Evolutionary conservation across 2,329 filamentous ascomycete genomes (phyloP), one percentile per base, ranked within the genome.

Genomic region (Aspergillus aculeatus): DNA sequence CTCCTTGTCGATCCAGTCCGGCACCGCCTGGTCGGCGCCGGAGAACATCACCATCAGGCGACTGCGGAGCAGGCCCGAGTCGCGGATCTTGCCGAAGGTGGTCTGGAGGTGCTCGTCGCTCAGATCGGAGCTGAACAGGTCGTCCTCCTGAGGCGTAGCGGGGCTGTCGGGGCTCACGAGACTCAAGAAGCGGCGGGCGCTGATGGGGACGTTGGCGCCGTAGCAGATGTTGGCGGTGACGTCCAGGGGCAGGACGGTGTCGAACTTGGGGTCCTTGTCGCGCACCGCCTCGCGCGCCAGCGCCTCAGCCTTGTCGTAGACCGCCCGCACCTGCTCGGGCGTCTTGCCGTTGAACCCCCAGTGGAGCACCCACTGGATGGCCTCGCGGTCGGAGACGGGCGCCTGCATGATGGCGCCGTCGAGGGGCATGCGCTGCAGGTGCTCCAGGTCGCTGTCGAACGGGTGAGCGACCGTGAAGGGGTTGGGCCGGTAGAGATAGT

Each of bases 61-160:
- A n/a, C 70, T 65, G 58, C 67, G 75, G 58, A 81, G 60, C 32
- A 81, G 51, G 0, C 75, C 77, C 10, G 65, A 64, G 48, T 71
- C 47, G 5, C 71, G 62, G 14, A 82, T 72, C 71, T 71, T 78
- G 5, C 86, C 83, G 82, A 94, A 96, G 1, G 88, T 88, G 11
- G 70, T 73, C 16, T 74, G 69, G 2, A 92, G 77, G 29, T 81
- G 79, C 21, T 84, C 81, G 38, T 85, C 82, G 0, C 80, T 73
- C 7, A 96, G 76, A 71, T 95, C 90, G 2, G 86, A 87, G 11
- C 89, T 92, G 77, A 96, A 96, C 71, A 90, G 90, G 70, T 96
- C 93, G 71, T 97, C 93, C 60, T 91, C 89, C 4, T 88, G 89
- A 1, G 86, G 81, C 47, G 80, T 75, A 35, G 81, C 77, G 1